These are phyloP conservation scores for Penicillium salamii DNA, from an alignment of 495 filamentous ascomycete genomes.

Conservation along the genomic window DNA sequence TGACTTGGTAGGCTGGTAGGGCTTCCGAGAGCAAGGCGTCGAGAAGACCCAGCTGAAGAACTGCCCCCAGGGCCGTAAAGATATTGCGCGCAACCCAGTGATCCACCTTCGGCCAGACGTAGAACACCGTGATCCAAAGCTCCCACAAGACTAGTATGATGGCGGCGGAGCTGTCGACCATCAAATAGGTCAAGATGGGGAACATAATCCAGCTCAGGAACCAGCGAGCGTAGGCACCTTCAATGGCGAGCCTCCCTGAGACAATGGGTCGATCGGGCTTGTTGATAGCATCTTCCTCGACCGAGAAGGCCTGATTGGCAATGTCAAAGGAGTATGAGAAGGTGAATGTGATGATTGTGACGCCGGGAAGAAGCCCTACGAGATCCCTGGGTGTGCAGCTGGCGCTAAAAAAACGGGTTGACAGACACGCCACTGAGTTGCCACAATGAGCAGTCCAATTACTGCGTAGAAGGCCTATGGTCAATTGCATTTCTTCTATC, in stretches of 20 bases:
- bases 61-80: conserved; percentile 11
- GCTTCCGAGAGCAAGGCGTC: conserved; percentile 1
- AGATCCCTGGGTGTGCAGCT: background rate
- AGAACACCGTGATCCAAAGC: conserved; percentile 7
- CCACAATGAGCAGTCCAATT: too few relatives aligned
- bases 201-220: conserved; percentile 9
- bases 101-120: conserved; percentile 10
- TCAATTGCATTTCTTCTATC: too few relatives aligned
- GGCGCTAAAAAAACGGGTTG: background rate
- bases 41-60: conserved; percentile 6
- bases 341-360: background rate
- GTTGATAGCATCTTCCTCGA: conserved; percentile 20
- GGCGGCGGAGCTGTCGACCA: conserved; percentile 2
- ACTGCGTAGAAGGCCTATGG: too few relatives aligned
- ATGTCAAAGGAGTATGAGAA: conserved; percentile 15
- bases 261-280: conserved; percentile 20
- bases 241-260: conserved; percentile 9
- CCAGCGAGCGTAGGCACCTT: conserved; percentile 9
- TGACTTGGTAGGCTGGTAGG: background rate
- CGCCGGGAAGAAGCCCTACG: background rate
- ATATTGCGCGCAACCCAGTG: conserved; percentile 16
- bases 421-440: background rate
- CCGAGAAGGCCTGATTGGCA: conserved; percentile 16
- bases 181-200: background rate
- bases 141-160: conserved; percentile 10